Evolutionary conservation across 768 basidiomycete species (phyloP).

Genomic region (Crassisporium funariophilum): DNA sequence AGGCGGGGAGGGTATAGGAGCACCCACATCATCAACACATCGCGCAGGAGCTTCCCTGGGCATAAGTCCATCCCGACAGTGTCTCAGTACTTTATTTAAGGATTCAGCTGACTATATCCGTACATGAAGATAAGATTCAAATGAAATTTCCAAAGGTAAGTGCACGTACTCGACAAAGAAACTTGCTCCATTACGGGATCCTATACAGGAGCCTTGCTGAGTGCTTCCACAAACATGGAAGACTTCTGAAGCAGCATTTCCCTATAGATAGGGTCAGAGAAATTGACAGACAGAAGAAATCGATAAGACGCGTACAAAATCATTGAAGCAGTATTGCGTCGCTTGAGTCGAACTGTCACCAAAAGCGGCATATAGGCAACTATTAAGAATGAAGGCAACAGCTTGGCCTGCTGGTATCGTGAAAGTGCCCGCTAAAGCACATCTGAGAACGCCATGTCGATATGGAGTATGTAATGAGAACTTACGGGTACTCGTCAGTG

Average conservation of each 20-base stretch:
- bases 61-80: too few species aligned
- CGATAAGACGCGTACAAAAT: slow-evolving; percentile 12
- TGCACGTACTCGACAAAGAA: slow-evolving; percentile 14
- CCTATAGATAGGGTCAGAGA: background rate
- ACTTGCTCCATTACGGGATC: background rate
- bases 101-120: too few species aligned
- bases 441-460: background rate
- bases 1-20: too few species aligned
- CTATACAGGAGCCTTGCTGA: slow-evolving; percentile 8
- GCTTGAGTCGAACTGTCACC: slow-evolving; percentile 1
- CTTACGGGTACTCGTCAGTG: slow-evolving; percentile 10
- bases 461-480: background rate
- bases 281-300: background rate
- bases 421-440: slow-evolving; percentile 7
- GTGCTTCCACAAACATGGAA: slow-evolving; percentile 9
- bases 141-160: too few species aligned
- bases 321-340: slow-evolving; percentile 13
- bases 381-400: slow-evolving; percentile 15
- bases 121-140: too few species aligned
- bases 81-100: too few species aligned
- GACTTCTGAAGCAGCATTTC: slow-evolving; percentile 3
- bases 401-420: slow-evolving; percentile 11
- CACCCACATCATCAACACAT: too few species aligned
- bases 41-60: too few species aligned
- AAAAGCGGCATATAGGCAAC: slow-evolving; percentile 13